phyloP scores from a whole-genome alignment of 179 eudicot genomes.

The Kewa caespitosa region DNA sequence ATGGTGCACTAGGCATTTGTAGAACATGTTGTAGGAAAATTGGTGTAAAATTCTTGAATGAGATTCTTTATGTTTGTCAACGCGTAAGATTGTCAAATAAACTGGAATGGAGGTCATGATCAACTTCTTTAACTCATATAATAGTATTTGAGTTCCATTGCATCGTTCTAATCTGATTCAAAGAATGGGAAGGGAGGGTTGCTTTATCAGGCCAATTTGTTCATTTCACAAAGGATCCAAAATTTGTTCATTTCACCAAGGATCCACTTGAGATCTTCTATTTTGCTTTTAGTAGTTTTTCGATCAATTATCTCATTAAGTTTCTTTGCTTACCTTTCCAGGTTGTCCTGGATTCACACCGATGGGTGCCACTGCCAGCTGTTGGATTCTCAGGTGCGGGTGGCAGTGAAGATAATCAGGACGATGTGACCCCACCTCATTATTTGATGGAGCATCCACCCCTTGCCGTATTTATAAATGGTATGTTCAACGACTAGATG shows the following conservation, averaged over 20 bases:
- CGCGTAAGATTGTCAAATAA: too few species aligned
- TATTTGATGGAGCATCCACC: slow-evolving; percentile 98
- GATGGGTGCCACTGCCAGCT: slow-evolving; percentile 94
- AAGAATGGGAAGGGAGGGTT: not conserved
- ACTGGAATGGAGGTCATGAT: too few species aligned
- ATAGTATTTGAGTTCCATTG: too few species aligned
- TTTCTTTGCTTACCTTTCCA: slow-evolving; percentile 29
- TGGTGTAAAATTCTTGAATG: too few species aligned
- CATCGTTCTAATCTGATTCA: too few species aligned
- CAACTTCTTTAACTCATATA: too few species aligned
- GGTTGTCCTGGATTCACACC: slow-evolving; percentile 95
- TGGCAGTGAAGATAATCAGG: slow-evolving; percentile 64
- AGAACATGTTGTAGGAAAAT: too few species aligned
- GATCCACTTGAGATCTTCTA: not conserved
- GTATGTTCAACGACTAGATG: too few species aligned
- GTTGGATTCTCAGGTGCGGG: slow-evolving; percentile 74
- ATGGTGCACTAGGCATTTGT: too few species aligned
- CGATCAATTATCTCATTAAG: slow-evolving; percentile 1
- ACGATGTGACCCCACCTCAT: slow-evolving; percentile 87
- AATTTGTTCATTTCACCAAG: not conserved
- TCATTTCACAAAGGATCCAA: not conserved
- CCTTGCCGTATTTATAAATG: slow-evolving; percentile 92
- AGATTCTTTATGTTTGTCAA: too few species aligned
- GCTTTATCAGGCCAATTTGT: not conserved
- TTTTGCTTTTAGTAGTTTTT: not conserved